A percentile compares a stretch with the other conserved stretches of the same genome.
Evolutionary conservation across 441 rosid species (phyloP).

Genomic region (Cnidoscolus chayamansa): DNA sequence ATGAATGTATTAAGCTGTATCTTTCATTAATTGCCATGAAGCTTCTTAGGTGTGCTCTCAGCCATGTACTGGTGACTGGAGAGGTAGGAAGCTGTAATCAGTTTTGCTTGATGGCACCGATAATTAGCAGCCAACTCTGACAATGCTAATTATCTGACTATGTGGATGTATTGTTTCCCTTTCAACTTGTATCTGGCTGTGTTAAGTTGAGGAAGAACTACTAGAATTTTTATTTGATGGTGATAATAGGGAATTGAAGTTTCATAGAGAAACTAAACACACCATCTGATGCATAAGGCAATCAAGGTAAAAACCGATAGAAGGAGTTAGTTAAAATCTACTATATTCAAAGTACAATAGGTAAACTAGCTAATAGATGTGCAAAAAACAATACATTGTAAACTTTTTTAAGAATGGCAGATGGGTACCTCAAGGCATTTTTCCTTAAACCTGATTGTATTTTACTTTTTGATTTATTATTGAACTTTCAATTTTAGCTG

Average conservation of each 20-base stretch:
- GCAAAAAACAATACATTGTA: background rate
- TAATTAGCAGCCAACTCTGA: background rate
- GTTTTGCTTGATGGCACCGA: background rate
- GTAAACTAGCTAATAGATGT: background rate
- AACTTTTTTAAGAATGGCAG: background rate
- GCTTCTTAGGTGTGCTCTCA: background rate
- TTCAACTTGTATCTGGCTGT: background rate
- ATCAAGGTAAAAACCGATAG: background rate
- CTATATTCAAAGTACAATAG: background rate
- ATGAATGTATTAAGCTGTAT: background rate
- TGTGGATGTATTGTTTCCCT: slow-evolving; percentile 1
- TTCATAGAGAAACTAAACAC: background rate
- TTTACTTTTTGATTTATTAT: background rate
- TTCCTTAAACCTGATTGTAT: background rate
- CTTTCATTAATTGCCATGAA: background rate
- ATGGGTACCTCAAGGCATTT: background rate
- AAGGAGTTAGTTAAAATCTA: background rate
- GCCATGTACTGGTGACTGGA: background rate
- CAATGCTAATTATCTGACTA: background rate
- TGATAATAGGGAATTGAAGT: background rate
- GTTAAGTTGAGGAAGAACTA: background rate
- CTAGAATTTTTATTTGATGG: background rate
- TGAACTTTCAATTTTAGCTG: background rate
- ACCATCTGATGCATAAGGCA: background rate
- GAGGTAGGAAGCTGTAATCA: background rate